phyloP scores from a whole-genome alignment of 2,329 filamentous ascomycete genomes.

The Podosphaera leucotricha region DNA sequence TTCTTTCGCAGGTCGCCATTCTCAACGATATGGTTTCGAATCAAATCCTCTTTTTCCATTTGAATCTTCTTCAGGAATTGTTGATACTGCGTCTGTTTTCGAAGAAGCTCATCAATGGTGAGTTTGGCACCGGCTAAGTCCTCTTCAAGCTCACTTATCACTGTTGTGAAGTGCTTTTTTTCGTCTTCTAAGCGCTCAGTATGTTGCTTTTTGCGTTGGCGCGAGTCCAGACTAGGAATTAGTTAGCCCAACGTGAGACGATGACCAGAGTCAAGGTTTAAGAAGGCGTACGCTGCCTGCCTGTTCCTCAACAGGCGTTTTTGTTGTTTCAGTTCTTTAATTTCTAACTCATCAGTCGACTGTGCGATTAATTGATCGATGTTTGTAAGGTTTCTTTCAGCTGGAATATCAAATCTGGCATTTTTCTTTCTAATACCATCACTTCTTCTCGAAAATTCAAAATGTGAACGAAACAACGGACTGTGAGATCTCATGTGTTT shows the following conservation, averaged over 20 bases:
- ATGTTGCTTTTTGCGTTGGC: conserved; percentile 94
- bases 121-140: conserved; percentile 44
- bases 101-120: conserved; percentile 45
- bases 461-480: conserved; percentile 45
- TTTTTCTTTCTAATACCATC: conserved; percentile 89
- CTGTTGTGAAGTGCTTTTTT: conserved; percentile 69
- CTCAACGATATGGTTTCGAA: conserved; percentile 71
- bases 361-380: conserved; percentile 82
- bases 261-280: conserved; percentile 8
- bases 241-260: conserved; percentile 7
- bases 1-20: conserved; percentile 82
- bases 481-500: conserved; percentile 45
- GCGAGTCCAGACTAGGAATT: conserved; percentile 59
- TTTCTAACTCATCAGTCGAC: conserved; percentile 72
- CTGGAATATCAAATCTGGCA: conserved; percentile 86
- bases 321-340: conserved; percentile 97
- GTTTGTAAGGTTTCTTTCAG: conserved; percentile 77
- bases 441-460: conserved; percentile 31
- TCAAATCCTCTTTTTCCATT: conserved; percentile 78
- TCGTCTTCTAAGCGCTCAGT: conserved; percentile 91
- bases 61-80: conserved; percentile 55
- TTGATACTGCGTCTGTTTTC: conserved; percentile 50
- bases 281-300: conserved; percentile 66
- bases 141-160: conserved; percentile 59
- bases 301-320: conserved; percentile 86